Evolutionary conservation across 1,284 basidiomycete genomes (phyloP).

Genomic region (Pseudomicrostroma phylloplanum): DNA sequence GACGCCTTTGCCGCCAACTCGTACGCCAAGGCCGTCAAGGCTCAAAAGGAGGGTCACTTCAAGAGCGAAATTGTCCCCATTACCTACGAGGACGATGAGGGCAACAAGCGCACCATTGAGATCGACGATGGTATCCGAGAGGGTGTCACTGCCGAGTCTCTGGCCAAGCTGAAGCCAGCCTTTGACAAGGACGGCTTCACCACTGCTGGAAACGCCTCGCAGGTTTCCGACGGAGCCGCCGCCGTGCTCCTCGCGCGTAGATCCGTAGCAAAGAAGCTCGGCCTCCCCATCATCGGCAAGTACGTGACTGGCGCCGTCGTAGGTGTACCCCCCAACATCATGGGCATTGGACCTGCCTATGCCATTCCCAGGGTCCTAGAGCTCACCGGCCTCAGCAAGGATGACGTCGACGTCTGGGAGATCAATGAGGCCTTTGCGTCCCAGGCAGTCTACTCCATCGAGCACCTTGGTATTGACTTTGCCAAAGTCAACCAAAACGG

Average conservation of each 20-base stretch:
- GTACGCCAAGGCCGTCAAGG: constrained; percentile 74
- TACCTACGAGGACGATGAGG: constrained; percentile 72
- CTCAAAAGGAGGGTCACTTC: constrained; percentile 84
- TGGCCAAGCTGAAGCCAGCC: constrained; percentile 86
- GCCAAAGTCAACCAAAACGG: constrained; percentile 55
- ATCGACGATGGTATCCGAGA: constrained; percentile 77
- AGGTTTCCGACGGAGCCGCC: constrained; percentile 95
- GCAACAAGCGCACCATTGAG: constrained; percentile 71
- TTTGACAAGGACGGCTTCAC: constrained; percentile 84
- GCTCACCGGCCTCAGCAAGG: constrained; percentile 71
- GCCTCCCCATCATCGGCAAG: constrained; percentile 86
- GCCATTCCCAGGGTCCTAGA: constrained; percentile 64
- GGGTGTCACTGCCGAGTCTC: constrained; percentile 79
- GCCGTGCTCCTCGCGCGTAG: constrained; percentile 84
- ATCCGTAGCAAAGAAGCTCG: constrained; percentile 77
- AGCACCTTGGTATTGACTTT: constrained; percentile 52
- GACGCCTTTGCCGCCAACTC: constrained; percentile 81
- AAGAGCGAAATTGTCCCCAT: constrained; percentile 83
- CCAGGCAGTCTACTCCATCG: constrained; percentile 59
- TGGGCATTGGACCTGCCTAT: constrained; percentile 50
- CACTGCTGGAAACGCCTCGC: constrained; percentile 85
- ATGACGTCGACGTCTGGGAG: constrained; percentile 88
- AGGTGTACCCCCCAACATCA: constrained; percentile 54
- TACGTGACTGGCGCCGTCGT: constrained; percentile 71
- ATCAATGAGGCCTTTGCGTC: constrained; percentile 58